Evolutionary conservation across 768 basidiomycete species (phyloP), one percentile per base, ranked within the genome.

Genomic region (Auriculariales sp.): DNA sequence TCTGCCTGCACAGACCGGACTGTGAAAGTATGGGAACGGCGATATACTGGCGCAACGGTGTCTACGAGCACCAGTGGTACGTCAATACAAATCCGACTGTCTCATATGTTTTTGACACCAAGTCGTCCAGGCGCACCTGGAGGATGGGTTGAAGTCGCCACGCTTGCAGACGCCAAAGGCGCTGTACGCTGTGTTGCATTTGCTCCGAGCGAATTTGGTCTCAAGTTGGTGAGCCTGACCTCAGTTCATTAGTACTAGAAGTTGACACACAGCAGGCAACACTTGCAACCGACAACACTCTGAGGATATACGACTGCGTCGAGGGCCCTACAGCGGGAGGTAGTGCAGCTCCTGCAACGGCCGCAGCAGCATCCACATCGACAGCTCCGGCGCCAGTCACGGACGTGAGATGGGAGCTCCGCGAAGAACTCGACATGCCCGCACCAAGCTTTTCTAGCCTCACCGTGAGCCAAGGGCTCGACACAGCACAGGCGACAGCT

Each of bases 1-100:
- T 88, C 86, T 3, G 77, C 80, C 3, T 90, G 85, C 2, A 91
- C 92, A 58, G 94, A 97, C 65, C 75, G 93, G 24, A 86, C 86
- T 0, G 86, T 92, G 49, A 88, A 93, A 64, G 75, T 99, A 14
- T 97, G 91, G 91, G 88, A 93, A 60, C 78, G 86, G 63, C 68
- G 66, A 0, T 55, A 61, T 10, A 61, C 63, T 42, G 52, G 60
- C 17, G 59, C 47, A 10, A 32, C n/a, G 11, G 22, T 24, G 47
- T 10, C 25, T 25, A 36, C 56, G 25, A 42, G 54, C 57, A 54
- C 28, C 58, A 63, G 46, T 33, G 57, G 28, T 63, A 61, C 52
- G 64, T 62, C 12, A 49, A 56, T 10, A 52, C 53, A 3, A 53
- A 17, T 19, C 36, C 51, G 52, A 50, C 44, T 12, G 48, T 51